phyloP scores from a whole-genome alignment of 306 rosid species.

The Medicago lupulina region DNA sequence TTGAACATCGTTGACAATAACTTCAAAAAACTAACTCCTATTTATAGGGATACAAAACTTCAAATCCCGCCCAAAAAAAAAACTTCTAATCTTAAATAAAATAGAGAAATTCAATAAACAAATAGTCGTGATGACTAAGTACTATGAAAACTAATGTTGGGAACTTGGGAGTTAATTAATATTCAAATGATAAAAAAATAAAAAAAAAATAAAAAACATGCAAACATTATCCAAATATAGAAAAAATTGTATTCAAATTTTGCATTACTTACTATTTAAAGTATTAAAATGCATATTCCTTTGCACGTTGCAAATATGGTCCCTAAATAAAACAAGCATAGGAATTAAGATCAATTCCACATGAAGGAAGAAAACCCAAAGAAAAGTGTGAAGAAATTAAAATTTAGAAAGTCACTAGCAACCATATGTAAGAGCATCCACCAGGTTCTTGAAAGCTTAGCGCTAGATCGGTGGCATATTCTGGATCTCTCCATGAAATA shows the following conservation, averaged over 20 bases:
- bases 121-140: background rate
- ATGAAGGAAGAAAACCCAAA: constrained; percentile 22
- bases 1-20: background rate
- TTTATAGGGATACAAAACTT: background rate
- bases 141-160: background rate
- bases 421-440: constrained; percentile 92
- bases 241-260: constrained; percentile 6
- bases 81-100: too few species aligned
- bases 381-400: constrained; percentile 13
- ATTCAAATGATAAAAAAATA: constrained; percentile 11
- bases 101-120: background rate
- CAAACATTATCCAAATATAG: background rate
- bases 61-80: too few species aligned
- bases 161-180: too few species aligned
- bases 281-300: constrained; percentile 82
- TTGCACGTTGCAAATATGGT: constrained; percentile 82
- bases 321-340: constrained; percentile 64
- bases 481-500: constrained; percentile 96
- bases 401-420: constrained; percentile 26
- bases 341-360: constrained; percentile 36
- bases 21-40: background rate
- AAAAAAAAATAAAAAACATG: constrained; percentile 16
- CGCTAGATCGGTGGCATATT: constrained; percentile 76
- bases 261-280: constrained; percentile 72
- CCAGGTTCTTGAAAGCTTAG: constrained; percentile 93